These are phyloP conservation scores for Backusella tuberculispora DNA, from an alignment of 192 early-diverging fungal genomes.

Conservation along the genomic window DNA sequence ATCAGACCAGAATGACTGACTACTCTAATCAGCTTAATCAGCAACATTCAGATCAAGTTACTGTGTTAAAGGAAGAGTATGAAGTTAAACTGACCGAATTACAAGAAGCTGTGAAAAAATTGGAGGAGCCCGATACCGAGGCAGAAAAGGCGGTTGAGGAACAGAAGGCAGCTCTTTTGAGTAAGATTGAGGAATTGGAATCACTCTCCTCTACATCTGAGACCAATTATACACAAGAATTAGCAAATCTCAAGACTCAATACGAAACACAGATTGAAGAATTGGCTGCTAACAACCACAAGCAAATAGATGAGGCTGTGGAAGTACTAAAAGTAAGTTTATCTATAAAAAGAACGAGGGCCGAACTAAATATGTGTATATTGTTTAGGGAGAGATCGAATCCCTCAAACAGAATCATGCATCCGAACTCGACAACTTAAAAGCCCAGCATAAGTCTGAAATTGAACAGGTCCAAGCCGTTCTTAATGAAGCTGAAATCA, in stretches of 20 bases:
- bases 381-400: constrained; percentile 26
- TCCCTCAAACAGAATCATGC: constrained; percentile 12
- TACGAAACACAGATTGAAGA: background rate
- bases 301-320: background rate
- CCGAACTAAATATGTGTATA: background rate
- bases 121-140: constrained; percentile 6
- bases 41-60: constrained; percentile 23
- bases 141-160: constrained; percentile 12
- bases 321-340: background rate
- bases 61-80: constrained; percentile 18
- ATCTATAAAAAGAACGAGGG: constrained; percentile 1
- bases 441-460: background rate
- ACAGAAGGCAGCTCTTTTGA: constrained; percentile 10
- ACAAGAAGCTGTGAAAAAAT: constrained; percentile 18
- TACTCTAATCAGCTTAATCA: constrained; percentile 26
- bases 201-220: background rate
- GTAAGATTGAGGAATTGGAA: constrained; percentile 24
- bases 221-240: background rate
- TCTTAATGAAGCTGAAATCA: constrained; percentile 16
- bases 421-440: constrained; percentile 15
- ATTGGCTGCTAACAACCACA: background rate
- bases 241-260: background rate
- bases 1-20: constrained; percentile 32
- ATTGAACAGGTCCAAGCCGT: constrained; percentile 19
- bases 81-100: constrained; percentile 18